Conservation (phyloP, 441 rosid genomes). For the Gossypium laxum region DNA sequence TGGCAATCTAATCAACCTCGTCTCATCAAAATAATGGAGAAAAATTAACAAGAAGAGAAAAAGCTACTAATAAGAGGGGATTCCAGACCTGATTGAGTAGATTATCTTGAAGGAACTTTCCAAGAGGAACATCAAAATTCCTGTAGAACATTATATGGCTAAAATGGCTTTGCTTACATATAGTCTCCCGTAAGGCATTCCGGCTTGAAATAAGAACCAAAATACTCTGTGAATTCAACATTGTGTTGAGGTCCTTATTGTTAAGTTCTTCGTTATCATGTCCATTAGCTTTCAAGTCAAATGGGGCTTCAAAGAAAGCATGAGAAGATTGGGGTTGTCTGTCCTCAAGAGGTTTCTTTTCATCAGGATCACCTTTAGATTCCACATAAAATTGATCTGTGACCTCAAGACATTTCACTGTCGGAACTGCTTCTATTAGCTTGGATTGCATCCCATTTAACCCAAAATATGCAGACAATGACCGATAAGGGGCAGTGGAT, state of each 20-base stretch:
- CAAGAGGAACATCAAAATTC: slow-evolving; percentile 79
- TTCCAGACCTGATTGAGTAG: slow-evolving; percentile 72
- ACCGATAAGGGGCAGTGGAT: slow-evolving; percentile 32
- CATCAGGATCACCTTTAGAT: slow-evolving; percentile 25
- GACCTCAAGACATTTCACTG: slow-evolving; percentile 27
- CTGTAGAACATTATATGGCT: slow-evolving; percentile 85
- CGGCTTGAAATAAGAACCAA: slow-evolving; percentile 83
- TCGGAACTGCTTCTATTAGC: slow-evolving; percentile 32
- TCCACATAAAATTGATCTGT: slow-evolving; percentile 25
- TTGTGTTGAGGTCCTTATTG: slow-evolving; percentile 33
- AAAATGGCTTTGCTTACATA: slow-evolving; percentile 88
- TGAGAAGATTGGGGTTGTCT: slow-evolving; percentile 25
- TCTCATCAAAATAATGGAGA: neutral
- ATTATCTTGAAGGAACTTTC: slow-evolving; percentile 70
- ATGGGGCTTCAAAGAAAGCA: slow-evolving; percentile 24
- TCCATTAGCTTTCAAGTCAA: slow-evolving; percentile 24
- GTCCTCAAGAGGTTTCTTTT: slow-evolving; percentile 32
- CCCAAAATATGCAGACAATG: slow-evolving; percentile 56
- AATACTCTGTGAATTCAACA: slow-evolving; percentile 62
- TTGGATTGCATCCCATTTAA: slow-evolving; percentile 28
- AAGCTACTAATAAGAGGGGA: slow-evolving; percentile 13
- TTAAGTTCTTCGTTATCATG: slow-evolving; percentile 28
- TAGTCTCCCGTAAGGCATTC: slow-evolving; percentile 49
- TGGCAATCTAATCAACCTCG: neutral
- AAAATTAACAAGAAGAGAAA: neutral